These are phyloP conservation scores for Fusarium devonianum DNA, from an alignment of 2,329 filamentous ascomycete genomes.

Conservation along the genomic window DNA sequence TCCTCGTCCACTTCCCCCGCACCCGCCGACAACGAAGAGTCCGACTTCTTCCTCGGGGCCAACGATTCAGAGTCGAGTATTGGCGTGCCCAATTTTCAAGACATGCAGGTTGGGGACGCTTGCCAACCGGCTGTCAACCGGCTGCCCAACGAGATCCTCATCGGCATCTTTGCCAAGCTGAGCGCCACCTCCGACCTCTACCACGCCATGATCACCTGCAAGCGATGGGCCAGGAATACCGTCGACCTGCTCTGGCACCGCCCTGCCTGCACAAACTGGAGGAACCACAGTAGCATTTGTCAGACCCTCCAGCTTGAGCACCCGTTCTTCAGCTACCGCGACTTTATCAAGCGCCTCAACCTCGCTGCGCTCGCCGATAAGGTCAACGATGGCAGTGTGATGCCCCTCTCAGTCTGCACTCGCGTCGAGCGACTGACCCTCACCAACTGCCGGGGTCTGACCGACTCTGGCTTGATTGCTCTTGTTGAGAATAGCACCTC, in stretches of 20 bases:
- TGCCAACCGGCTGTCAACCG: slow-evolving; percentile 82
- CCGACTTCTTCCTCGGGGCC: slow-evolving; percentile 86
- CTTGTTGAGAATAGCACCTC: slow-evolving; percentile 81
- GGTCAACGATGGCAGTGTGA: slow-evolving; percentile 88
- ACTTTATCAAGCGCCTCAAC: slow-evolving; percentile 92
- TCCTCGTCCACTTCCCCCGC: slow-evolving; percentile 79
- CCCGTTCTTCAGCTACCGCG: slow-evolving; percentile 88
- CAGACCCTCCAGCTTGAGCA: slow-evolving; percentile 73
- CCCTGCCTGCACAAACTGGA: slow-evolving; percentile 87
- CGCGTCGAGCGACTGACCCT: slow-evolving; percentile 91
- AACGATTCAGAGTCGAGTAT: slow-evolving; percentile 96
- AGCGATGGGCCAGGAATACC: slow-evolving; percentile 89
- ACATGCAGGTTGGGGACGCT: slow-evolving; percentile 73
- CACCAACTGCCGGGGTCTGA: slow-evolving; percentile 86
- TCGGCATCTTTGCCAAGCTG: slow-evolving; percentile 88
- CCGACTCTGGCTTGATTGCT: slow-evolving; percentile 81
- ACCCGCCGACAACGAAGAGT: slow-evolving; percentile 85
- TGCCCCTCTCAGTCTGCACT: slow-evolving; percentile 83
- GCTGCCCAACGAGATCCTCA: slow-evolving; percentile 92
- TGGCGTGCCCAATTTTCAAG: slow-evolving; percentile 78
- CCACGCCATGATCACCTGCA: slow-evolving; percentile 92
- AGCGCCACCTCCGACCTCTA: slow-evolving; percentile 78
- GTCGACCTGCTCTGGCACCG: slow-evolving; percentile 96
- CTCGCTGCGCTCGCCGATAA: slow-evolving; percentile 77
- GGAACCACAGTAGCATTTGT: slow-evolving; percentile 81